phyloP scores from a whole-genome alignment of 306 rosid species.

The Trifolium dubium region DNA sequence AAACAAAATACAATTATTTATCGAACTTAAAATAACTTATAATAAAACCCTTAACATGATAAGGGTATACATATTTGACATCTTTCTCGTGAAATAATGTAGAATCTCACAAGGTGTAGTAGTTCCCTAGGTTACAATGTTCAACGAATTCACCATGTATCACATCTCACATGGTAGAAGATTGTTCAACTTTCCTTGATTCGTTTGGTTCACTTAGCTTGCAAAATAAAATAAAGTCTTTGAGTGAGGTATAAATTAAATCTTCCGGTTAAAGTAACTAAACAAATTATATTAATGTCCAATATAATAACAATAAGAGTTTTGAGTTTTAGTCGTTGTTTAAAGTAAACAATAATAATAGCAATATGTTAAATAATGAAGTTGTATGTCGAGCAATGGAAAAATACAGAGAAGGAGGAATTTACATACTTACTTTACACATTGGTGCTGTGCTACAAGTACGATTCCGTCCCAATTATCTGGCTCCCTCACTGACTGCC shows the following conservation, averaged over 20 bases:
- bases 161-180: background rate
- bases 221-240: too few species aligned
- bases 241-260: background rate
- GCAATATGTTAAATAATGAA: too few species aligned
- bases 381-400: slow-evolving; percentile 10
- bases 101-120: background rate
- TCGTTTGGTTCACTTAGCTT: too few species aligned
- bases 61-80: too few species aligned
- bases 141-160: background rate
- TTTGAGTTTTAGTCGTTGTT: too few species aligned
- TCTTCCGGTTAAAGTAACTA: background rate
- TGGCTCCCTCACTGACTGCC: slow-evolving; percentile 91
- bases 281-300: background rate
- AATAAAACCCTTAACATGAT: too few species aligned
- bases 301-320: too few species aligned
- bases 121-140: background rate
- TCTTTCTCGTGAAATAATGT: background rate
- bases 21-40: too few species aligned
- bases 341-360: too few species aligned
- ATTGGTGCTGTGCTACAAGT: slow-evolving; percentile 94
- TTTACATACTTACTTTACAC: slow-evolving; percentile 97
- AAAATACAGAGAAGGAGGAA: slow-evolving; percentile 17
- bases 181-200: too few species aligned
- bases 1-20: slow-evolving; percentile 1
- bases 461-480: slow-evolving; percentile 76